Base-by-base conservation (phyloP, 805 yeast genomes). In the Starmerella gropengiesseri region DNA sequence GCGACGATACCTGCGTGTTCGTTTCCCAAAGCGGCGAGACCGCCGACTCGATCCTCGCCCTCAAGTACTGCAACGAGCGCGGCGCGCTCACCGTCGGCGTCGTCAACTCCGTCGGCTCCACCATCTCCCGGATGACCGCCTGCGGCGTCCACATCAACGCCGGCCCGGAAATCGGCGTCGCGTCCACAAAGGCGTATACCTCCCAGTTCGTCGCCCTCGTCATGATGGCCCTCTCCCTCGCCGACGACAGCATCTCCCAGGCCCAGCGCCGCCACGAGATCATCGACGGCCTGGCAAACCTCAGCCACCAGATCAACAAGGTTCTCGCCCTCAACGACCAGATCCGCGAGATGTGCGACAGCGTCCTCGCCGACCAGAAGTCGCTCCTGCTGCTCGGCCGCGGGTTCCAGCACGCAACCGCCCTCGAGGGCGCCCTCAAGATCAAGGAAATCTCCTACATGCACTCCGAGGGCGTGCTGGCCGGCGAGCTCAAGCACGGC, bases 101-200 rank as follows among this genome's bases (percentile, higher is more conserved):
- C 58, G 98, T 91, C 50, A 91, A 91, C 71, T 75, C 87, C 53
- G 99, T 91, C 32, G 99, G 99, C 59, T 91, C 98, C 5, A 77
- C 91, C 31, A 85, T 91, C 63, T 89, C 97, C 6, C 79, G 99
- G 67, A 86, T 78, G 59, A 91, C 99, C 18, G 94, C 87, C 65
- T 91, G 98, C 71, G 99, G 99, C 75, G 95, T 91, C 44, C 99
- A 91, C 64, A 87, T 91, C 62, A 91, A 91, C 61, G 98, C 98
- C 37, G 99, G 99, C 52, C 98, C 98, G 35, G 99, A 91, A 67
- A 91, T 91, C 51, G 97, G 98, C 64, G 99, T 91, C 54, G 99
- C 99, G 9, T 86, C 96, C 11, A 91, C 99, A 37, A 91, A 91
- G 68, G 98, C 98, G 22, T 91, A 91, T 69, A 91, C 99, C 7